These are phyloP conservation scores for Xenoacremonium recifei DNA, from an alignment of 2,329 filamentous ascomycete species.

Conservation along the genomic window DNA sequence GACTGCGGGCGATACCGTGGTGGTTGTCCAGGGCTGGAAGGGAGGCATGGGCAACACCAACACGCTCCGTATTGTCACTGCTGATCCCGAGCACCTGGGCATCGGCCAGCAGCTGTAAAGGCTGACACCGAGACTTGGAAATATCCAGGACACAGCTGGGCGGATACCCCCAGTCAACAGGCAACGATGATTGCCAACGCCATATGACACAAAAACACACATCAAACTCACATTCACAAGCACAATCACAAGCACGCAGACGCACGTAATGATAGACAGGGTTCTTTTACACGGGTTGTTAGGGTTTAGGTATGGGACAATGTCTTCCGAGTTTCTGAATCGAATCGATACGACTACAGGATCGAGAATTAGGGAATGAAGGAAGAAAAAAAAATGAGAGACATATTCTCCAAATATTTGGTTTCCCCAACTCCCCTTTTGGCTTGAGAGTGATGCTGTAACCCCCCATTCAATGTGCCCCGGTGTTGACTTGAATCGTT, in stretches of 20 bases:
- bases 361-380: slow-evolving; percentile 16
- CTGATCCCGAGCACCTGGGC: slow-evolving; percentile 57
- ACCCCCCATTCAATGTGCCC: too few species aligned
- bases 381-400: slow-evolving; percentile 7
- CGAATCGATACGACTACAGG: slow-evolving; percentile 8
- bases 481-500: too few species aligned
- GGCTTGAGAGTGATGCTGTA: too few species aligned
- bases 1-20: slow-evolving; percentile 68
- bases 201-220: too few species aligned
- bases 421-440: too few species aligned
- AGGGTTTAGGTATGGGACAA: slow-evolving; percentile 23
- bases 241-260: too few species aligned
- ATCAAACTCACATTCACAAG: too few species aligned
- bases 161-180: too few species aligned
- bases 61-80: slow-evolving; percentile 66
- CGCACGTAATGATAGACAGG: slow-evolving; percentile 31
- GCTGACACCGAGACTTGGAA: too few species aligned
- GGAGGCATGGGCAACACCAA: slow-evolving; percentile 91
- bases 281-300: slow-evolving; percentile 24
- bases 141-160: too few species aligned
- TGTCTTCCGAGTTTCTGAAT: slow-evolving; percentile 25
- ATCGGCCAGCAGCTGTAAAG: slow-evolving; percentile 45
- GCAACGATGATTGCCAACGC: too few species aligned
- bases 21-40: slow-evolving; percentile 89
- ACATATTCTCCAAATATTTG: too few species aligned